Conservation (phyloP, 2,329 filamentous ascomycete genomes). For the Paracoccidioides brasiliensis region DNA sequence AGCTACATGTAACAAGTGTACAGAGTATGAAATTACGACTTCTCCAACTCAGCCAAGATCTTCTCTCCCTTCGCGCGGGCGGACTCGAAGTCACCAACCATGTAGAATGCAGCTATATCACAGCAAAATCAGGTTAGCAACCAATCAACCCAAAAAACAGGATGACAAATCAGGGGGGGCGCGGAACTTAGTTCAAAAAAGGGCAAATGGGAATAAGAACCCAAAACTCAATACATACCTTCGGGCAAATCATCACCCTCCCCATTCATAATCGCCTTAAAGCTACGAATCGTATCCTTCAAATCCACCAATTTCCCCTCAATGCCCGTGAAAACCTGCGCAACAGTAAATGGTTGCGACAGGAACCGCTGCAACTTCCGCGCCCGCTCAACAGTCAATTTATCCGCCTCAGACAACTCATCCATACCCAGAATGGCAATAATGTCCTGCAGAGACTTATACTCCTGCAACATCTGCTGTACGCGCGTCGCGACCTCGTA, state of each 20-base stretch:
- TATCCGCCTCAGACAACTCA: constrained; percentile 96
- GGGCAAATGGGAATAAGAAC: background rate
- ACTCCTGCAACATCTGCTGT: constrained; percentile 99
- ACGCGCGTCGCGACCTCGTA: constrained; percentile 89
- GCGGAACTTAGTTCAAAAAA: background rate
- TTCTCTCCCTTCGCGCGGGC: constrained; percentile 97
- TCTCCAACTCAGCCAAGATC: constrained; percentile 91
- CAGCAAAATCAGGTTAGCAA: constrained; percentile 14
- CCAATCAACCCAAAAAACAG: background rate
- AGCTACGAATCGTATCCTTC: constrained; percentile 94
- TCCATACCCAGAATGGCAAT: constrained; percentile 99
- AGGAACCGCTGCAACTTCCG: constrained; percentile 99
- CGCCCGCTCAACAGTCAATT: constrained; percentile 99
- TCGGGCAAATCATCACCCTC: constrained; percentile 95
- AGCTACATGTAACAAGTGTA: background rate
- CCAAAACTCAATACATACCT: constrained; percentile 42
- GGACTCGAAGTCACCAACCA: constrained; percentile 92
- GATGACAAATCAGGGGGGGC: too few species aligned
- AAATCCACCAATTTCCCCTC: constrained; percentile 95
- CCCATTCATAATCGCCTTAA: constrained; percentile 93
- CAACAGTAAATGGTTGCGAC: constrained; percentile 94
- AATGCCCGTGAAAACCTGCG: constrained; percentile 61
- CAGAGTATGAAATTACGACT: constrained; percentile 19
- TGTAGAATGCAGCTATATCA: constrained; percentile 63
- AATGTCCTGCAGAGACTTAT: constrained; percentile 99